Evolutionary conservation across 345 rosid genomes (phyloP), one percentile per base, ranked within the genome.

Genomic region (Gossypium herbaceum): DNA sequence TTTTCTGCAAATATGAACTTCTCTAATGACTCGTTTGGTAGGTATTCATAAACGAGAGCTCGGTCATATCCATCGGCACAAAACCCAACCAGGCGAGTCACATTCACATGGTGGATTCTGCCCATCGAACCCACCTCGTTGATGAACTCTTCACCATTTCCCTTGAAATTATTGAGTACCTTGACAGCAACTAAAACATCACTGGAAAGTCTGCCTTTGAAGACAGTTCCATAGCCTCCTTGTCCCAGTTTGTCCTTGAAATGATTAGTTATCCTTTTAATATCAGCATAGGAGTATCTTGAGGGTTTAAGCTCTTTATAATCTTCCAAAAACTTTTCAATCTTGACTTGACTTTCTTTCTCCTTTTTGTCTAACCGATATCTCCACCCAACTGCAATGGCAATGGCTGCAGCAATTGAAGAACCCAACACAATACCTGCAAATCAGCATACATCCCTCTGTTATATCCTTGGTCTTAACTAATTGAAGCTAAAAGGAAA

Each of bases 101-200:
- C 67, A 16, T 62, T 62, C 11, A 62, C 19, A 16, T 62, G 45
- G 43, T 62, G 67, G 43, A 62, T 62, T 16, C 44, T 62, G 0
- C 66, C 66, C 19, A 62, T 62, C 1, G 66, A 27, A 15, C 44
- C 66, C 3, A 62, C 66, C 34, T 62, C 66, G 3, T 29, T 62
- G 67, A 62, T 62, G 45, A 29, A 62, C 1, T 62, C 67, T 7
- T 62, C 67, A 15, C 67, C 67, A 62, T 62, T 62, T 62, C 44
- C 67, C 22, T 62, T 58, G 63, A 58, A 58, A 58, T 58, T 58
- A 58, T 58, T 58, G 63, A 62, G 67, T 3, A 62, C 19, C 19
- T 62, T 34, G 3, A 34, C 67, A 13, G 67, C 67, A 29, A 62
- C 67, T 9, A 34, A 34, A 15, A 34, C 44, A 34, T 34, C 67